phyloP scores from a whole-genome alignment of 306 rosid species.

The Corylus americana region DNA sequence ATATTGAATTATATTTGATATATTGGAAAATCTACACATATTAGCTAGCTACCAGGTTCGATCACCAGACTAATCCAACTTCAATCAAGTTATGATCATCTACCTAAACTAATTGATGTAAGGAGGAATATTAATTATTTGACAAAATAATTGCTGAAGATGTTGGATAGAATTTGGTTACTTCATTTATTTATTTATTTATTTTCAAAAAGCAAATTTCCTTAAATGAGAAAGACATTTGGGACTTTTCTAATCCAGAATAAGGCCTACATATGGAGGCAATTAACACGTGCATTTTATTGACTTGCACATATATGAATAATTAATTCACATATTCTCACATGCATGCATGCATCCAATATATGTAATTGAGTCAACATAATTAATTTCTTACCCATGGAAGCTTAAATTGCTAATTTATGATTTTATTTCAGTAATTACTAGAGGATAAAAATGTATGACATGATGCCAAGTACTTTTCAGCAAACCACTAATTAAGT shows the following conservation, averaged over 20 bases:
- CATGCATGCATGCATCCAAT: not conserved
- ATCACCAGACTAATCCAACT: constrained; percentile 26
- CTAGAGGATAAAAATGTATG: not conserved
- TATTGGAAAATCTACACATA: constrained; percentile 2
- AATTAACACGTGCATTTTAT: not conserved
- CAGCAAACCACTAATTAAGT: not conserved
- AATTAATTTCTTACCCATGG: not conserved
- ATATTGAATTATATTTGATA: no score
- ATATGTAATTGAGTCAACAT: not conserved
- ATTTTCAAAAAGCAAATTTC: not conserved
- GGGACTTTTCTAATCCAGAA: not conserved
- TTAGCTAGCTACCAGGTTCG: constrained; percentile 16
- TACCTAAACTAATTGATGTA: constrained; percentile 33
- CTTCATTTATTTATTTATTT: not conserved
- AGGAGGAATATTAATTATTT: constrained; percentile 31
- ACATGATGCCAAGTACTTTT: not conserved
- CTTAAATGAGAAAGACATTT: not conserved
- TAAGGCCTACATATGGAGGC: not conserved
- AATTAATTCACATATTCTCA: not conserved
- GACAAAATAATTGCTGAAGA: constrained; percentile 9
- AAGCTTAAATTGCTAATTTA: not conserved
- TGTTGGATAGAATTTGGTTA: constrained; percentile 24
- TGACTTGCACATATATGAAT: not conserved
- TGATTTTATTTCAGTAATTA: not conserved
- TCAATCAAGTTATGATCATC: constrained; percentile 35